These are phyloP conservation scores for Cryptosporidium tyzzeri DNA, from an alignment of 169 alveolate species.

Conservation along the genomic window DNA sequence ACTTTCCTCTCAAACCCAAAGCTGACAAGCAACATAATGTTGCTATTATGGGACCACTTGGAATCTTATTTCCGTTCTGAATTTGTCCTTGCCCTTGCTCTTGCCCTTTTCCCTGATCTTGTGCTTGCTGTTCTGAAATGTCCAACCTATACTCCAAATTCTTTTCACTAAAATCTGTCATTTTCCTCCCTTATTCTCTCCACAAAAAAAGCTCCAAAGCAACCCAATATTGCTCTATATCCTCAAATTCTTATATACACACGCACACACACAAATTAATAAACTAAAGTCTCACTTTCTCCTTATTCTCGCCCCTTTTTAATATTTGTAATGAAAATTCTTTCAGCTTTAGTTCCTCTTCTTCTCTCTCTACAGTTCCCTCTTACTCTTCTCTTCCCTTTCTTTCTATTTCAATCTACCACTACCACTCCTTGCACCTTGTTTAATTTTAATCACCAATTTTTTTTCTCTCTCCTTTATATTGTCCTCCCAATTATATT, in stretches of 20 bases:
- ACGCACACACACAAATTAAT: neutral
- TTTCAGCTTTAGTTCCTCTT: neutral
- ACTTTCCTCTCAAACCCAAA: slow-evolving; percentile 31
- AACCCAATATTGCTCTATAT: neutral
- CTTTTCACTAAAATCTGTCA: slow-evolving; percentile 6
- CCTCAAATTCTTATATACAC: neutral
- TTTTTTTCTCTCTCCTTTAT: neutral
- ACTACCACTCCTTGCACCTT: neutral
- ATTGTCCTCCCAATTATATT: neutral
- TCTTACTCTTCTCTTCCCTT: neutral
- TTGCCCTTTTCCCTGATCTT: neutral
- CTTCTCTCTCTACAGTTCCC: neutral
- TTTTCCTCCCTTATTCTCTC: neutral
- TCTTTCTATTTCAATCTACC: neutral
- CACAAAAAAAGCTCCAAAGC: neutral
- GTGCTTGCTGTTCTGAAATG: neutral
- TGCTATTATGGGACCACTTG: slow-evolving; percentile 60
- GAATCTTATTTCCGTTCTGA: slow-evolving; percentile 27
- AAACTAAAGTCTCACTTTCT: neutral
- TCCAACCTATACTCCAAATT: slow-evolving; percentile 24
- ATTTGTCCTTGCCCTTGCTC: neutral
- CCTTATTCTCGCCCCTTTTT: neutral
- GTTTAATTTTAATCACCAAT: neutral
- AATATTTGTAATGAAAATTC: neutral
- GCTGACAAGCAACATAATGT: slow-evolving; percentile 61